phyloP scores from a whole-genome alignment of 169 alveolate species.

The Cryptosporidium ubiquitum region DNA sequence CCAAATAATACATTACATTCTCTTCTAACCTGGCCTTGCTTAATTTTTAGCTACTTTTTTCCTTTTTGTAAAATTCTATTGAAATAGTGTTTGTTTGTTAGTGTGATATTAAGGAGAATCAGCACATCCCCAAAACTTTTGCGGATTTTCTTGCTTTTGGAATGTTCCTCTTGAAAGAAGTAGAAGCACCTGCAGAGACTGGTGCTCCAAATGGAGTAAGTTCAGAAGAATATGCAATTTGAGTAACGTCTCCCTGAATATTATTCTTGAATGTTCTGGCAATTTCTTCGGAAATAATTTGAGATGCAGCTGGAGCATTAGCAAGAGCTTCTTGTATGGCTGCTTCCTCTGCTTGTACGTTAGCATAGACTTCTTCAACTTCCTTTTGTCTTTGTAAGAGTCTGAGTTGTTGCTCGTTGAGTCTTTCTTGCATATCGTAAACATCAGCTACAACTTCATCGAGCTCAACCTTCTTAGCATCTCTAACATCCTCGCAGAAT shows the following conservation, averaged over 20 bases:
- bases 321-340: conserved; percentile 72
- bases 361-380: conserved; percentile 70
- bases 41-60: background rate
- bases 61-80: background rate
- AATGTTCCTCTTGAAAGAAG: conserved; percentile 66
- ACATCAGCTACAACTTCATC: conserved; percentile 74
- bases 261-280: conserved; percentile 63
- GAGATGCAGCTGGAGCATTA: conserved; percentile 49
- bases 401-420: conserved; percentile 70
- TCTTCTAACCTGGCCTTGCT: conserved; percentile 5
- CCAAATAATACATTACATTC: background rate
- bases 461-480: conserved; percentile 70
- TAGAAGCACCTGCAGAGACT: conserved; percentile 74
- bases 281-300: conserved; percentile 71
- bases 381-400: conserved; percentile 64
- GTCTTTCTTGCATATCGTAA: conserved; percentile 69
- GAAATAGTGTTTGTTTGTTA: background rate
- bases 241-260: conserved; percentile 74
- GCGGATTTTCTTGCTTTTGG: conserved; percentile 61
- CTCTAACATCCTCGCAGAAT: conserved; percentile 70
- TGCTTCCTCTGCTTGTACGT: conserved; percentile 73
- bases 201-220: conserved; percentile 74
- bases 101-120: background rate
- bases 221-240: conserved; percentile 67
- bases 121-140: conserved; percentile 72